Evolutionary conservation across 1,139 yeast species (phyloP), one percentile per base, ranked within the genome.

Genomic region (Suhomyces bolitotheri): DNA sequence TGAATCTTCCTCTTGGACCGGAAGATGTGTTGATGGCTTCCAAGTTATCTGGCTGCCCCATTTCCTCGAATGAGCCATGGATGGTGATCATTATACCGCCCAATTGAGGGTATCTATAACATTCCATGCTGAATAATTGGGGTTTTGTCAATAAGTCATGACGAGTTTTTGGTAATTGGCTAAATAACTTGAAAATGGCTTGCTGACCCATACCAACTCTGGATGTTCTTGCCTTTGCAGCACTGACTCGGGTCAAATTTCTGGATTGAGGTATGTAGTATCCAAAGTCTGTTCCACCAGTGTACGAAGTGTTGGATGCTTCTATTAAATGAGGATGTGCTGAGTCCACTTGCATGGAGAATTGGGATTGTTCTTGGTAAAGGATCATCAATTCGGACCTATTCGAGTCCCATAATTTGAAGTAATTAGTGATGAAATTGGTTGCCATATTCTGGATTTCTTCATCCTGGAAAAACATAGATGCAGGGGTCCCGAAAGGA

Each of bases 51-150:
- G 84, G 87, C 33, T 66, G 70, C 5, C 63, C 80, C 31, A 60
- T 57, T 59, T 92, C 97, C 35, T 77, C 80, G 56, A 79, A 90
- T 38, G 78, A 80, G 2, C 99, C 99, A 61, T 92, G 98, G 14
- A 90, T 63, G 2, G 80, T 70, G 25, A 90, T 76, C 54, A 84
- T 69, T 47, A 92, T 78, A 6, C 95, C 97, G 36, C 80, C 76
- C 27, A 89, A 76, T 33, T 77, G 81, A 5, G 88, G 80, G 43
- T 71, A 78, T 19, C 86, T 72, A 71, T 85, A 82, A 2, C 87
- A 74, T 54, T 94, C 97, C 64, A 90, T 76, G 28, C 95, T 76
- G 53, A 82, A 90, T 33, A 74, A 62, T 9, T 72, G 69, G 2
- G 96, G 90, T 35, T 74, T 69, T 16, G 75, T 68, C 35, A 74